phyloP scores from a whole-genome alignment of 164 flowering plant species.

The Berberis vulgaris region DNA sequence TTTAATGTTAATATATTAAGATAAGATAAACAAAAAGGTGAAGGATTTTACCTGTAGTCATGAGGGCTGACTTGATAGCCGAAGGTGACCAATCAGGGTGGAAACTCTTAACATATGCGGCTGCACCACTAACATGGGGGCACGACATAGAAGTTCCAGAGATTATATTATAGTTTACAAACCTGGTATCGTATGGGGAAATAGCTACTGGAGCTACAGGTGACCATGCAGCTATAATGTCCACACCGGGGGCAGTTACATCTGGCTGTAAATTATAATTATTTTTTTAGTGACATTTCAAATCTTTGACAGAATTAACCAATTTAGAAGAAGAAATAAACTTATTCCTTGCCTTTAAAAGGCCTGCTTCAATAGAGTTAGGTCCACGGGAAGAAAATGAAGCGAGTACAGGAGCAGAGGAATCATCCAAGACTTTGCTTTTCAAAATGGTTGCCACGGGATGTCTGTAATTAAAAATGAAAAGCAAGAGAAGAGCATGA shows the following conservation, averaged over 20 bases:
- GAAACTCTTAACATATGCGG: conserved; percentile 11
- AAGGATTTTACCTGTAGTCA: conserved; percentile 3
- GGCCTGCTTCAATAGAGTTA: conserved; percentile 9
- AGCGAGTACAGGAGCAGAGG: conserved; percentile 17
- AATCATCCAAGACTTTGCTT: conserved; percentile 3
- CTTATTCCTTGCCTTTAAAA: conserved; percentile 23
- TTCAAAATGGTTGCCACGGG: conserved; percentile 14
- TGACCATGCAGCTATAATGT: conserved; percentile 17
- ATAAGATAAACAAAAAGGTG: too few relatives aligned
- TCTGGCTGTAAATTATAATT: conserved; percentile 15
- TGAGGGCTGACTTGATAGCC: conserved; percentile 12
- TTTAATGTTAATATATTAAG: too few relatives aligned
- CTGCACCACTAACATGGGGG: conserved; percentile 34
- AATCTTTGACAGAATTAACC: too few relatives aligned
- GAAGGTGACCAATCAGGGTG: conserved; percentile 13
- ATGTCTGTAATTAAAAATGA: conserved; percentile 1
- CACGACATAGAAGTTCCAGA: conserved; percentile 61
- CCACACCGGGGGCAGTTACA: conserved; percentile 38
- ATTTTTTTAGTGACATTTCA: too few relatives aligned
- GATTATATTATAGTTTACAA: conserved; percentile 23
- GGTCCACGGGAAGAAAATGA: conserved; percentile 38
- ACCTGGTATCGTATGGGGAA: neutral
- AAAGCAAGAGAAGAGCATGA: too few relatives aligned
- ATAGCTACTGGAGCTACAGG: conserved; percentile 6
- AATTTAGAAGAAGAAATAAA: too few relatives aligned